Evolutionary conservation across 2,329 filamentous ascomycete species (phyloP), one percentile per base, ranked within the genome.

Genomic region (Coleophoma cylindrospora): DNA sequence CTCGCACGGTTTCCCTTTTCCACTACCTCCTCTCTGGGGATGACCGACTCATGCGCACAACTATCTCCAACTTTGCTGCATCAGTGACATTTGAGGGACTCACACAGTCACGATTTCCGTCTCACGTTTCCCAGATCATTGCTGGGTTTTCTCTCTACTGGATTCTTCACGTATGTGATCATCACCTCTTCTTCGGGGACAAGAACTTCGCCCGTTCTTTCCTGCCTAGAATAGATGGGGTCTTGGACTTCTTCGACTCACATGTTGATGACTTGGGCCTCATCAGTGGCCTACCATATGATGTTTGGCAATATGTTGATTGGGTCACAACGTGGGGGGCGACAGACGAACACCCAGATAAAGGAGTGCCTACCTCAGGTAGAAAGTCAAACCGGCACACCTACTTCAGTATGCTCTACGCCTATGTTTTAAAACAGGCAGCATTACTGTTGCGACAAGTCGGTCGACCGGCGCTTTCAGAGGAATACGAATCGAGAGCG

Each of bases 351-450:
- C 63, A 67, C 49, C 64, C 60, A 0, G 65, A 68, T 33, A 68
- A 68, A 43, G 71, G 71, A 3, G 68, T 72, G 0, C 70, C 70
- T 0, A 67, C 66, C 0, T 65, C 68, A 0, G 69, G 66, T 4
- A 57, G 66, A 9, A 57, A 56, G 12, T 64, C 66, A 2, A 70
- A 70, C 44, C 48, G 63, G 3, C 67, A 70, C 51, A 70, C 71
- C 0, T 73, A 71, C 49, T 68, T 67, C 52, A 72, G 65, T 45
- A 56, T 70, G 58, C 55, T 73, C 0, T 72, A 70, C 46, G 68
- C 67, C 0, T 69, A 67, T 43, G 62, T 64, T 0, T 57, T 74
- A 0, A 59, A 62, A 3, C 57, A 64, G 27, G 64, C 64, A 0
- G 68, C 70, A 0, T 10, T 43, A 1, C 61, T 74, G 0, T 46